Conservation (phyloP, 2,329 filamentous ascomycete species). For the Aspergillus pseudonomiae region DNA sequence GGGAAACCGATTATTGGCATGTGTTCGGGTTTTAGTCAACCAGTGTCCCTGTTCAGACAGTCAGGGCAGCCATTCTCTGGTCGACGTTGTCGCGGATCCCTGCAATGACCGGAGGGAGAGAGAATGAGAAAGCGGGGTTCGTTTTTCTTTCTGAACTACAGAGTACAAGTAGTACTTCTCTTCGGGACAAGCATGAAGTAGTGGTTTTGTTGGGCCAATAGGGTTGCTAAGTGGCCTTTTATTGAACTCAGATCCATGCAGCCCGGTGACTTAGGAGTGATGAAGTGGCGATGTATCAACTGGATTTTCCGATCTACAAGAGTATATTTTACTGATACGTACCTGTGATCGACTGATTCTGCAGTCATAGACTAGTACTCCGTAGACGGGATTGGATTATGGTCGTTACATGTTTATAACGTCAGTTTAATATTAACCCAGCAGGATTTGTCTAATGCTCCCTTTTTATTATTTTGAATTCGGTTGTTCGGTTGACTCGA, state of each 20-base stretch:
- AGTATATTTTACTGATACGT: background rate
- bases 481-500: background rate
- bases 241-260: background rate
- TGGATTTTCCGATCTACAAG: background rate
- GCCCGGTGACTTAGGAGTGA: background rate
- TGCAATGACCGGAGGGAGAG: conserved; percentile 1
- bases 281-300: conserved; percentile 5
- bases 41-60: conserved; percentile 13
- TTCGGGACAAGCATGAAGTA: conserved; percentile 4
- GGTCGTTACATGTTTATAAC: background rate
- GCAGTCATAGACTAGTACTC: background rate
- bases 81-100: conserved; percentile 6
- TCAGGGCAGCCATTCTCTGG: conserved; percentile 11
- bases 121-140: conserved; percentile 8
- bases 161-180: background rate
- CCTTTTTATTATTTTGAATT: background rate
- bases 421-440: background rate
- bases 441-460: background rate
- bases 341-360: conserved; percentile 3
- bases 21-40: conserved; percentile 1
- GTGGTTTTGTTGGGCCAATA: conserved; percentile 8
- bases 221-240: background rate
- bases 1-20: background rate
- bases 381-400: background rate
- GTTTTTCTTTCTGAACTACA: background rate